phyloP scores from a whole-genome alignment of 257 asterid genomes.

The Agastache rugosa region DNA sequence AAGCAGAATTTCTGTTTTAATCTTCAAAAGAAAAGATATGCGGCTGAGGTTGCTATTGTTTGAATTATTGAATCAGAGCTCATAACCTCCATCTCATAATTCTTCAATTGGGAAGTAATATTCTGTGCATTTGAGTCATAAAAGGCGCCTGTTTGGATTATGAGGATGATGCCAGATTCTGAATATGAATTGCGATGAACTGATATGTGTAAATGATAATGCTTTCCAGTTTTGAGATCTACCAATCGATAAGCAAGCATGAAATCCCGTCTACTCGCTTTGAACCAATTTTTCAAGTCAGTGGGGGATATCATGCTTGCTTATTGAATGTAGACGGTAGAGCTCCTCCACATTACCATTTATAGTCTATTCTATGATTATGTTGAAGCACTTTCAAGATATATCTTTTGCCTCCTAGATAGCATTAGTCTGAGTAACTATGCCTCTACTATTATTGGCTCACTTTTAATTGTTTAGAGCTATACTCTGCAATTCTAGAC shows the following conservation, averaged over 20 bases:
- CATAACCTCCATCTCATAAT: not conserved
- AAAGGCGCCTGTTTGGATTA: not conserved
- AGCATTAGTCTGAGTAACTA: not conserved
- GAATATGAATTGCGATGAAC: slow-evolving; percentile 13
- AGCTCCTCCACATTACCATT: slow-evolving; percentile 8
- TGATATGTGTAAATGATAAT: not conserved
- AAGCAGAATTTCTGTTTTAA: slow-evolving; percentile 16
- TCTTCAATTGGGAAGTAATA: slow-evolving; percentile 11
- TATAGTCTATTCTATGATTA: not conserved
- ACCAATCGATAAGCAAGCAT: not conserved
- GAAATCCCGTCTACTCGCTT: no score
- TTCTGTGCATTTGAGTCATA: not conserved
- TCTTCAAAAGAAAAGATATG: no score
- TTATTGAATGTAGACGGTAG: not conserved
- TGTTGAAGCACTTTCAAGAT: slow-evolving; percentile 7
- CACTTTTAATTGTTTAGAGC: slow-evolving; percentile 1
- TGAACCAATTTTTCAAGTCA: no score
- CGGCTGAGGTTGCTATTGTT: not conserved
- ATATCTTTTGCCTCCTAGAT: slow-evolving; percentile 4
- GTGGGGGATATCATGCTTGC: slow-evolving; percentile 10
- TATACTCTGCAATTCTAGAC: slow-evolving; percentile 1
- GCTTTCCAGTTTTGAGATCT: slow-evolving; percentile 1
- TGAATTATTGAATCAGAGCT: no score
- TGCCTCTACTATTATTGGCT: slow-evolving; percentile 7
- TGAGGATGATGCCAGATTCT: slow-evolving; percentile 16